A percentile compares a stretch with the other conserved stretches of the same genome.
These are phyloP conservation scores for Cyclotella cryptica DNA, from an alignment of 108 stramenopile genomes.

Conservation along the genomic window DNA sequence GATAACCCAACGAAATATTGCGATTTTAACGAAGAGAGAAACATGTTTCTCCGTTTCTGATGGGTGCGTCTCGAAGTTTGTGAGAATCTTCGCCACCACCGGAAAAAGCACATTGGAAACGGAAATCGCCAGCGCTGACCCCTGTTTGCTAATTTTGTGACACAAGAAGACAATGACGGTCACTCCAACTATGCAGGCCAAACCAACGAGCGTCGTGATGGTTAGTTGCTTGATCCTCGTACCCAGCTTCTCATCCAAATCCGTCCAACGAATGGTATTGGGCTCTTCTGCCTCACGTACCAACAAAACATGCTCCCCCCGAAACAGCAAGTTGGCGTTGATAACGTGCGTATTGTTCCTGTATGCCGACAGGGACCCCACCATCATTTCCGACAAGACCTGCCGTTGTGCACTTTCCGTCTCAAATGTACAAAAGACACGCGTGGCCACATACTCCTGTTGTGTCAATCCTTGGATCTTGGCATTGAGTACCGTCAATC, in stretches of 20 bases:
- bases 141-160: slow-evolving; percentile 28
- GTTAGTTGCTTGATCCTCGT: slow-evolving; percentile 54
- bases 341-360: slow-evolving; percentile 45
- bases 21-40: slow-evolving; percentile 82
- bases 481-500: slow-evolving; percentile 66
- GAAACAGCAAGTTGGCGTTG: slow-evolving; percentile 55
- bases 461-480: slow-evolving; percentile 78
- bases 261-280: slow-evolving; percentile 81
- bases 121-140: slow-evolving; percentile 72
- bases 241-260: slow-evolving; percentile 63
- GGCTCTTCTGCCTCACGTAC: slow-evolving; percentile 86
- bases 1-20: slow-evolving; percentile 78
- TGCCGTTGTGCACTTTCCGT: slow-evolving; percentile 81
- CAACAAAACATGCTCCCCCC: slow-evolving; percentile 61
- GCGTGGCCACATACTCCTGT: slow-evolving; percentile 71
- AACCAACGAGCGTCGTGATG: slow-evolving; percentile 66
- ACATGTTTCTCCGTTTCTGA: slow-evolving; percentile 72
- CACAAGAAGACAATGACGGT: slow-evolving; percentile 54
- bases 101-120: slow-evolving; percentile 80
- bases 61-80: slow-evolving; percentile 73
- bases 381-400: slow-evolving; percentile 68
- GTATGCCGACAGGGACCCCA: slow-evolving; percentile 62
- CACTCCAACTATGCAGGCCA: slow-evolving; percentile 56
- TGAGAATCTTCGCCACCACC: slow-evolving; percentile 73
- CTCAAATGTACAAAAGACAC: slow-evolving; percentile 90